Evolutionary conservation across 352 stramenopile genomes (phyloP).

Genomic region (Pythium monospermum): DNA sequence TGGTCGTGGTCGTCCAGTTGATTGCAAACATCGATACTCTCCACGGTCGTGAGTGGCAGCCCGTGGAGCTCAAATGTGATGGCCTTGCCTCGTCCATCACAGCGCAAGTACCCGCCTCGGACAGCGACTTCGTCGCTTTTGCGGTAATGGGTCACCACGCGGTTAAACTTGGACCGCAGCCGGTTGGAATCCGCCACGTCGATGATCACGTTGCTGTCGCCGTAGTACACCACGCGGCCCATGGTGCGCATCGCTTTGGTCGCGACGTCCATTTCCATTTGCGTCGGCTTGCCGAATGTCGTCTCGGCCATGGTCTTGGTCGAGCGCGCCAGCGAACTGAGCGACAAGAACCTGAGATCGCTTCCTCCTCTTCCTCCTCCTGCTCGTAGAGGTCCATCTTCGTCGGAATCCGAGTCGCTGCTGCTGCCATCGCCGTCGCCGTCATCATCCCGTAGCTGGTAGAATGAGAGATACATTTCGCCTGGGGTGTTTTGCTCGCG

Average conservation of each 20-base stretch:
- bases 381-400: too few relatives aligned
- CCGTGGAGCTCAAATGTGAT: slow-evolving; percentile 75
- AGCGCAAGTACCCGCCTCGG: slow-evolving; percentile 64
- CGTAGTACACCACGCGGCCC: slow-evolving; percentile 75
- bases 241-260: slow-evolving; percentile 46
- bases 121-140: slow-evolving; percentile 58
- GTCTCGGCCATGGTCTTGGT: slow-evolving; percentile 65
- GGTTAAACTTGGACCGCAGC: slow-evolving; percentile 78
- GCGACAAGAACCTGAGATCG: slow-evolving; percentile 65
- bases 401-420: slow-evolving; percentile 49
- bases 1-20: slow-evolving; percentile 10
- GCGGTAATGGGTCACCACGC: slow-evolving; percentile 73
- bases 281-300: slow-evolving; percentile 55
- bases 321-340: slow-evolving; percentile 38
- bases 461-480: slow-evolving; percentile 80
- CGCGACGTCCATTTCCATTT: slow-evolving; percentile 48
- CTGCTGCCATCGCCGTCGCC: slow-evolving; percentile 28
- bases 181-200: slow-evolving; percentile 81
- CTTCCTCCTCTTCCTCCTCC: too few relatives aligned
- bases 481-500: slow-evolving; percentile 63
- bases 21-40: slow-evolving; percentile 45
- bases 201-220: slow-evolving; percentile 71
- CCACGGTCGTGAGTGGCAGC: slow-evolving; percentile 38
- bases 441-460: slow-evolving; percentile 44
- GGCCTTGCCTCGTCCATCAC: slow-evolving; percentile 66